Evolutionary conservation across 495 filamentous ascomycete species (phyloP), one percentile per base, ranked within the genome.

Genomic region (Penicillium psychrofluorescens): DNA sequence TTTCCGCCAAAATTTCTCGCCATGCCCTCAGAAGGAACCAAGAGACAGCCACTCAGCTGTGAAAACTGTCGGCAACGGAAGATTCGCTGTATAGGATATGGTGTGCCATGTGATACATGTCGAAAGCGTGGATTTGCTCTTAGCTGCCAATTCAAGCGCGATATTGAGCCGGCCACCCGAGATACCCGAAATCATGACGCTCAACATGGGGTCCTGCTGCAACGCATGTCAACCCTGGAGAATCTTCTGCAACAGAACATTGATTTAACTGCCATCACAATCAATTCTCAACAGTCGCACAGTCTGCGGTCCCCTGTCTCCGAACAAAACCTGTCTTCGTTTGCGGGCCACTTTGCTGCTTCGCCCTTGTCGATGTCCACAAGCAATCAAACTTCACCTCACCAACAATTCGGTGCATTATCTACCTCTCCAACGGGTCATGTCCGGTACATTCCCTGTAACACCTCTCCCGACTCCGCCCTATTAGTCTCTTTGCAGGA

Each of bases 101-200:
- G 44, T 11, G 44, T 46, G 6, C 44, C 44, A 15, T 46, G 44
- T 46, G 44, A 40, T 16, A 46, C 44, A 7, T 46, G 44, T 33
- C 44, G n/a, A 35, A 46, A 34, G 12, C 44, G 44, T 16, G 44
- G 44, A 30, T 37, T 46, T 15, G 36, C 44, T 8, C 35, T 29
- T 22, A 29, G 37, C 22, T 46, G 44, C 12, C 44, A 46, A 3
- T 46, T 46, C 31, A 46, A 46, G 16, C 44, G 44, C 31, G 44
- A 46, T n/a, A n/a, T 35, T 28, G 36, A 32, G 8, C 44, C 35
- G 3, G 22, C 22, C 22, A 22, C 22, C 22, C 22, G 22, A 22
- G 22, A 22, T 6, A 34, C 30, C n/a, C 38, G 28, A 34, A 15
- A 31, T 28, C 31, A n/a, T 35, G 41, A 43, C 9, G 29, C 5